Conservation (phyloP, 2,329 filamentous ascomycete species). For the Endoconidiophora laricicola region DNA sequence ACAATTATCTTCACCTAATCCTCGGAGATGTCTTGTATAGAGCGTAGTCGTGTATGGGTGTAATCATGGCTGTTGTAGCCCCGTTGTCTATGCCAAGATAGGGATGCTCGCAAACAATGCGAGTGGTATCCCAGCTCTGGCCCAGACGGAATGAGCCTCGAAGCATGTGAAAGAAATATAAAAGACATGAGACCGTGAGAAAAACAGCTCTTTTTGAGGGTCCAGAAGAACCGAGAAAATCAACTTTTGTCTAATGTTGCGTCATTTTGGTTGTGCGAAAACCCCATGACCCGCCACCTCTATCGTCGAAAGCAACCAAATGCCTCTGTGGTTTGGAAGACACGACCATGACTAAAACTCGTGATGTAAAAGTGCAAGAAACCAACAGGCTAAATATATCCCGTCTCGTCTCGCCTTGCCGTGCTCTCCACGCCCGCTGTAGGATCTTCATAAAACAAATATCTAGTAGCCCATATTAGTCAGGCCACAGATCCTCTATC, state of each 20-base stretch:
- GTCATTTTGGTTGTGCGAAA: slow-evolving; percentile 16
- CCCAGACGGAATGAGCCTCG: no score
- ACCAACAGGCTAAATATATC: slow-evolving; percentile 4
- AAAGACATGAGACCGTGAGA: slow-evolving; percentile 7
- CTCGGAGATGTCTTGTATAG: no score
- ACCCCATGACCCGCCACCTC: slow-evolving; percentile 23
- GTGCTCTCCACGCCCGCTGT: slow-evolving; percentile 13
- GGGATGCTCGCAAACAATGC: background rate
- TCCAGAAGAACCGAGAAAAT: slow-evolving; percentile 37
- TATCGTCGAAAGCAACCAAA: slow-evolving; percentile 22
- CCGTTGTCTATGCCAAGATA: no score
- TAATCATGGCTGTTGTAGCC: no score
- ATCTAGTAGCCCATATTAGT: slow-evolving; percentile 3
- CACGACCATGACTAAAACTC: slow-evolving; percentile 16
- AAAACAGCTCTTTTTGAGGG: slow-evolving; percentile 8
- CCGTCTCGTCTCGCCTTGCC: slow-evolving; percentile 9
- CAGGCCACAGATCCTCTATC: slow-evolving; percentile 12
- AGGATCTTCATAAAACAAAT: slow-evolving; percentile 12
- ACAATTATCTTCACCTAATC: no score
- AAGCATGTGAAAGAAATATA: slow-evolving; percentile 4
- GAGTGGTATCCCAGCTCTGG: no score
- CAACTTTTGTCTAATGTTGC: slow-evolving; percentile 46
- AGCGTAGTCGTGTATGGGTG: no score
- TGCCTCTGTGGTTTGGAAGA: slow-evolving; percentile 21
- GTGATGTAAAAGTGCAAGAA: slow-evolving; percentile 11